Percentiles rank a stretch among this genome's conserved stretches.
phyloP scores from a whole-genome alignment of 192 early-diverging fungal species.

The Backusella luteola region DNA sequence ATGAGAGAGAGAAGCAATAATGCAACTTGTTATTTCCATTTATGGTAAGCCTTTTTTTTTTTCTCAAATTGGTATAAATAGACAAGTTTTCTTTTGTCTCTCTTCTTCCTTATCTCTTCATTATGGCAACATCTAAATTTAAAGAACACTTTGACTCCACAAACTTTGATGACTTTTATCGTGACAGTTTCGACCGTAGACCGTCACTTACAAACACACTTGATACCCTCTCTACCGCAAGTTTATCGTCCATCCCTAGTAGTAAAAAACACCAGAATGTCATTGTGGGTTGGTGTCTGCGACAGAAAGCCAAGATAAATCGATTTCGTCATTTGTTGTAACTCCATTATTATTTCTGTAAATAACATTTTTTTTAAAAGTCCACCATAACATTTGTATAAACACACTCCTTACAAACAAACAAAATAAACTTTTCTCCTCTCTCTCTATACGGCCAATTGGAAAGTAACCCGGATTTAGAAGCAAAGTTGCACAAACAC shows the following conservation, averaged over 20 bases:
- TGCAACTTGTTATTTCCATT: background rate
- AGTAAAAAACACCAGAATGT: background rate
- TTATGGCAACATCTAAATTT: background rate
- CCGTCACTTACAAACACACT: conserved; percentile 1
- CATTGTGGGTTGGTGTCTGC: background rate
- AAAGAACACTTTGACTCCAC: conserved; percentile 7
- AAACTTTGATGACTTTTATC: background rate
- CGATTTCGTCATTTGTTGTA: conserved; percentile 10
- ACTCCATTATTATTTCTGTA: background rate
- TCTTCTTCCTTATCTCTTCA: no score
- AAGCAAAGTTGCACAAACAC: background rate
- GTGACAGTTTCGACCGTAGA: background rate
- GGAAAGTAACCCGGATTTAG: background rate
- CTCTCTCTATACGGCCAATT: background rate
- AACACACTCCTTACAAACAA: background rate
- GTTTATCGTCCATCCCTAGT: background rate
- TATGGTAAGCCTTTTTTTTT: background rate
- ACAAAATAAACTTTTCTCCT: background rate
- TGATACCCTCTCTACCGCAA: background rate
- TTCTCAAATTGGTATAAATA: background rate
- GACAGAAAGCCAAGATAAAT: conserved; percentile 8
- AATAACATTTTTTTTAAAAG: background rate
- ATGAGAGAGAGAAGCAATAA: background rate
- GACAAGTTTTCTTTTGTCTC: no score
- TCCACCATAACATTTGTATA: background rate